Percentiles rank a stretch among this genome's conserved stretches.
Evolutionary conservation across 257 asterid species (phyloP).

Genomic region (Nicotiana tomentosiformis): DNA sequence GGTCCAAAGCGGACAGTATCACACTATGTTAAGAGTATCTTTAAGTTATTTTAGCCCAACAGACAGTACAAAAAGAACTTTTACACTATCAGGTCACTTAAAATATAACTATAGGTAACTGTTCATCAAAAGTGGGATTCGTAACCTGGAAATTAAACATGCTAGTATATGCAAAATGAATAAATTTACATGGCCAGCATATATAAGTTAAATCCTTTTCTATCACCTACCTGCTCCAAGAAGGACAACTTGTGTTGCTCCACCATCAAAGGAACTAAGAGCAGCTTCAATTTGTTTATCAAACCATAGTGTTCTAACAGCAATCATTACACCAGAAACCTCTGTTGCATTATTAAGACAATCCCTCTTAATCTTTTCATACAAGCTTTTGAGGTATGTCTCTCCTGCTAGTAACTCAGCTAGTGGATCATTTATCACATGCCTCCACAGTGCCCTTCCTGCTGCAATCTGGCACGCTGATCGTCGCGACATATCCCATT

Average conservation of each 20-base stretch:
- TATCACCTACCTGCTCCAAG: constrained; percentile 78
- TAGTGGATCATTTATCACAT: constrained; percentile 58
- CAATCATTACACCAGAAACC: constrained; percentile 78
- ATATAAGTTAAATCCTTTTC: too few species aligned
- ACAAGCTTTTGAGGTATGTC: constrained; percentile 46
- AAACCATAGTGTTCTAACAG: constrained; percentile 90
- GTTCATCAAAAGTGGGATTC: too few species aligned
- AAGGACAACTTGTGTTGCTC: constrained; percentile 74
- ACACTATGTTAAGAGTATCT: too few species aligned
- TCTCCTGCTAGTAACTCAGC: constrained; percentile 85
- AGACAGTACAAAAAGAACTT: too few species aligned
- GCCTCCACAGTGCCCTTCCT: constrained; percentile 86
- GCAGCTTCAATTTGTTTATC: constrained; percentile 81
- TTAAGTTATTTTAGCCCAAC: too few species aligned
- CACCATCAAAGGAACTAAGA: constrained; percentile 46
- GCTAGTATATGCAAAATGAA: too few species aligned
- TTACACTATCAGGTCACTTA: too few species aligned
- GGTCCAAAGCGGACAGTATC: too few species aligned
- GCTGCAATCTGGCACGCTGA: constrained; percentile 95
- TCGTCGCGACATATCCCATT: constrained; percentile 60
- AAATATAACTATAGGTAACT: too few species aligned
- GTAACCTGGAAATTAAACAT: too few species aligned
- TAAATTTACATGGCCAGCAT: too few species aligned
- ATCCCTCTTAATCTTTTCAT: constrained; percentile 83
- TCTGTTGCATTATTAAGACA: constrained; percentile 68